A percentile compares a stretch with the other conserved stretches of the same genome.
phyloP scores from a whole-genome alignment of 306 rosid genomes.

The Adenanthera pavonina region DNA sequence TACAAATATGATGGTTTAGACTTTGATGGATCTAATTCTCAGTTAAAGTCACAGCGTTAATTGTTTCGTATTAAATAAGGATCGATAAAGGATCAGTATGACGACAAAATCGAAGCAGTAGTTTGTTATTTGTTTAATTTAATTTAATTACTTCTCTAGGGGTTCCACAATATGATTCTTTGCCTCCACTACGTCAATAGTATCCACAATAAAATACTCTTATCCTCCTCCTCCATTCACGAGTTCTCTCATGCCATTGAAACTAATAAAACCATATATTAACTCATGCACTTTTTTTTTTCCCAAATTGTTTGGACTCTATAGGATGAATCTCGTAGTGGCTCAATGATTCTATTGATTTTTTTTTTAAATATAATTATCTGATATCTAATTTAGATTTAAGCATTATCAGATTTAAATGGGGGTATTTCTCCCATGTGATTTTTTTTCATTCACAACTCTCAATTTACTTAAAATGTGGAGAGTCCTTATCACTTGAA shows the following conservation, averaged over 20 bases:
- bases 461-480: too few species aligned
- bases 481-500: too few species aligned
- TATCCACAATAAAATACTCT: neutral
- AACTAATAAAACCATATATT: too few species aligned
- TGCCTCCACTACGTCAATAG: neutral
- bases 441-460: too few species aligned
- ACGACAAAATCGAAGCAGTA: neutral
- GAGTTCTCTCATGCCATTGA: neutral
- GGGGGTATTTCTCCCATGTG: too few species aligned
- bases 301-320: too few species aligned
- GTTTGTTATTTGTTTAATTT: neutral
- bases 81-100: neutral
- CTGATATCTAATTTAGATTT: too few species aligned
- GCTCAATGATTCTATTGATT: too few species aligned
- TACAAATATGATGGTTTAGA: neutral
- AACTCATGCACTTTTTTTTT: too few species aligned
- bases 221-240: neutral
- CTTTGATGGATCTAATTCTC: neutral
- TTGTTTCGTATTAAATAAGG: neutral
- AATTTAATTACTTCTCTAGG: neutral
- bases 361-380: too few species aligned
- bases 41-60: neutral
- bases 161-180: neutral
- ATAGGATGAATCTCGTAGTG: too few species aligned
- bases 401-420: too few species aligned